Conservation (phyloP, 306 rosid genomes). For the Macrotyloma uniflorum region DNA sequence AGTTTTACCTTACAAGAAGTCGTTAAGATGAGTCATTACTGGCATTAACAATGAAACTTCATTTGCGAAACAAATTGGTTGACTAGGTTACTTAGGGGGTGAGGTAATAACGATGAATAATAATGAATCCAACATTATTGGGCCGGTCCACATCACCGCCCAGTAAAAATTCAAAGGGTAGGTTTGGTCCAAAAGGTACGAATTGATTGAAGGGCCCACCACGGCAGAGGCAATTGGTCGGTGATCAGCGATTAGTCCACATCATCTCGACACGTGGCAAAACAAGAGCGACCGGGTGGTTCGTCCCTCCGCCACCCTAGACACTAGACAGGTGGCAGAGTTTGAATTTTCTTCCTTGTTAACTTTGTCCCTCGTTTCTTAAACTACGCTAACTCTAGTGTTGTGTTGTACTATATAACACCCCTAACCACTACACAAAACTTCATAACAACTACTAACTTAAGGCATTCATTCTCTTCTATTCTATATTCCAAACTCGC, state of each 20-base stretch:
- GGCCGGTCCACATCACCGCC: conserved; percentile 38
- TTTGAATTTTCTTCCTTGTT: conserved; percentile 16
- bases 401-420: conserved; percentile 35
- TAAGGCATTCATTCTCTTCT: not conserved
- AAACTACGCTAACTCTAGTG: not conserved
- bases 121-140: conserved; percentile 32
- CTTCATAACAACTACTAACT: not conserved
- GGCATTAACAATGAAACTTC: not conserved
- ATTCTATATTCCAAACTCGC: not conserved
- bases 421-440: not conserved
- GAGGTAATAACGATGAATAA: not conserved
- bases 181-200: conserved; percentile 40
- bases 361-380: not conserved
- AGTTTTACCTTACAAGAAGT: not conserved
- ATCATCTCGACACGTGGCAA: conserved; percentile 54
- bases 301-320: not conserved
- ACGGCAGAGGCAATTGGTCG: not conserved
- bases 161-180: conserved; percentile 42
- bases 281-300: conserved; percentile 51
- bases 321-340: conserved; percentile 14
- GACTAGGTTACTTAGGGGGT: not conserved
- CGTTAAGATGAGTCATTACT: not conserved
- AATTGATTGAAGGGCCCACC: conserved; percentile 54
- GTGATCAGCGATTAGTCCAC: conserved; percentile 41
- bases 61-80: not conserved